phyloP scores from a whole-genome alignment of 2,329 filamentous ascomycete genomes.

The Paraphaeosphaeria minitans region DNA sequence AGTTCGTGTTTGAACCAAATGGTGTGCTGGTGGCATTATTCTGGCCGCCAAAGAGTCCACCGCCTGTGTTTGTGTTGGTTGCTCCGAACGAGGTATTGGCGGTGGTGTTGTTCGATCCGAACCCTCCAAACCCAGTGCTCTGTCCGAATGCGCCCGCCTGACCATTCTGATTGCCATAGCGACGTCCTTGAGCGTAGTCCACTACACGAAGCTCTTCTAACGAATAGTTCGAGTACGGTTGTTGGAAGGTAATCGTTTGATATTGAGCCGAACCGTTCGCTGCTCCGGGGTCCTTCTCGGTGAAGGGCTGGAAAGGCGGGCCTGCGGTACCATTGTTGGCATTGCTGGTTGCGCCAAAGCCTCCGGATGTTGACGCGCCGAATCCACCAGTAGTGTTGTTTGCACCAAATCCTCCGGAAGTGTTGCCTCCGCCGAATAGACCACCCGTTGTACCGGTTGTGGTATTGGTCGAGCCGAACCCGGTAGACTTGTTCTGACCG shows the following conservation, averaged over 20 bases:
- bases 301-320: slow-evolving; percentile 68
- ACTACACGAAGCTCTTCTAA: slow-evolving; percentile 71
- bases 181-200: slow-evolving; percentile 87
- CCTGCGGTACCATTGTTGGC: slow-evolving; percentile 66
- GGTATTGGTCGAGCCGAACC: slow-evolving; percentile 18
- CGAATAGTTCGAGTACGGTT: slow-evolving; percentile 86
- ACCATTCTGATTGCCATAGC: slow-evolving; percentile 80
- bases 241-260: slow-evolving; percentile 79
- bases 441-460: slow-evolving; percentile 17
- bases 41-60: slow-evolving; percentile 52
- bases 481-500: slow-evolving; percentile 25
- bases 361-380: slow-evolving; percentile 22
- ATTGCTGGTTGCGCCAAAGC: slow-evolving; percentile 37
- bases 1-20: slow-evolving; percentile 42
- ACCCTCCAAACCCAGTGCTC: slow-evolving; percentile 60
- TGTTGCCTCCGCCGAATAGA: slow-evolving; percentile 21
- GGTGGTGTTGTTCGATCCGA: slow-evolving; percentile 44
- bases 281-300: slow-evolving; percentile 71
- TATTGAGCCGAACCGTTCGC: slow-evolving; percentile 65
- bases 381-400: slow-evolving; percentile 27
- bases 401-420: slow-evolving; percentile 41
- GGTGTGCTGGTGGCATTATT: slow-evolving; percentile 44
- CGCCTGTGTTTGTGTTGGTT: slow-evolving; percentile 45
- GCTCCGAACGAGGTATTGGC: slow-evolving; percentile 55
- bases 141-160: slow-evolving; percentile 82